Base-by-base conservation (phyloP, 2,329 filamentous ascomycete species). In the Fusarium aywerte region DNA sequence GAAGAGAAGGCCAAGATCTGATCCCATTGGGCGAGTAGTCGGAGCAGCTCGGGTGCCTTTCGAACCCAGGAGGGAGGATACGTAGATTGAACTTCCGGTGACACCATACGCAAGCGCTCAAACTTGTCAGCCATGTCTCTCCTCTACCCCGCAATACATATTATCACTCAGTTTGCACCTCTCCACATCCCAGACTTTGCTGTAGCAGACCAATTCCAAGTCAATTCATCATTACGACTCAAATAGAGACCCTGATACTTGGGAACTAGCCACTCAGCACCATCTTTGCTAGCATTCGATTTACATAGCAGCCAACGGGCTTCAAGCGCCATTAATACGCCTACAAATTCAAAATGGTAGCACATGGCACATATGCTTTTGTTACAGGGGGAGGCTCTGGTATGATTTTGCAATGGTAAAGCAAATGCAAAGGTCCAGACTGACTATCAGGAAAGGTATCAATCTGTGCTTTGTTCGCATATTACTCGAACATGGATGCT, bases 401-500 rank as follows among this genome's bases (percentile, higher is more conserved):
- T 71, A 54, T 47, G 53, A 16, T 21, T 12, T n/a, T 29, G 12
- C 23, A 35, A 21, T 16, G 16, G 7, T 29, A 20, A n/a, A 20
- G n/a, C 6, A 12, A 16, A 25, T 54, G 11, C n/a, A 15, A 23
- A 33, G 16, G 12, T 25, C 13, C 18, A 23, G 27, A 18, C 43
- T 62, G 16, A 58, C 13, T 15, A 10, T n/a, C 8, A 25, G 13
- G 33, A 27, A 27, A 79, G 78, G 79, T 29, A 80, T 81, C 54
- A 77, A 75, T 65, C 74, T 79, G 10, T 74, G 69, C 32, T 78
- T 80, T 58, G 72, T 75, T 43, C 65, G 70, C 20, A 61, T 77
- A 4, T 73, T 81, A 4, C 73, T 80, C 32, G 56, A 60, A 4
- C 72, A 73, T 18, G 77, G 76, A 53, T 80, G 75, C 63, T 80